Base-by-base conservation (phyloP, 768 basidiomycete species). In the Nidularia pulvinata region DNA sequence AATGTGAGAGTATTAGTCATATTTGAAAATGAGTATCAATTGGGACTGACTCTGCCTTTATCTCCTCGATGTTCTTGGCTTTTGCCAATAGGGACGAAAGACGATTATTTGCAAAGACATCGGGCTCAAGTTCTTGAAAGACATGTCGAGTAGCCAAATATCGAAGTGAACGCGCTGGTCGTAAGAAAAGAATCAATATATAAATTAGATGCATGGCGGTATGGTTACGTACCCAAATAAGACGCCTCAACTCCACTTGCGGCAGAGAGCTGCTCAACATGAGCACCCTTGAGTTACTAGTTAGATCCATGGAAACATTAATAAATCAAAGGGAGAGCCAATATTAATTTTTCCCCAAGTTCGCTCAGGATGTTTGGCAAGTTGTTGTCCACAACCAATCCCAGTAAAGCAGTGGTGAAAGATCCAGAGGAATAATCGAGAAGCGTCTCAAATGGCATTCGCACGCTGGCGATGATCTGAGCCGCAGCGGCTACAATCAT, bases 71-170 rank as follows among this genome's bases (percentile, higher is more conserved):
- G 6, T 55, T 55, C 58, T 65, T 71, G 10, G 52, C 56, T 33
- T 66, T 73, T 45, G 63, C 65, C 1, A 76, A 55, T 4, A 65
- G 13, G 2, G 68, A 65, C 4, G 73, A 73, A 11, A 67, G 55
- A 14, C 68, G 66, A 57, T 74, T 76, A 53, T 72, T 67, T 7
- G 65, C 57, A 48, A 70, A 76, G 3, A 69, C 65, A 52, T 72
- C 58, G 5, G 69, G 68, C 1, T 55, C 53, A 35, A 69, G 55
- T 50, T 76, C 75, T 30, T 32, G 36, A 61, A 75, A 75, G 54
- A 75, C 60, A 54, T 74, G 70, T 36, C 65, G 60, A 0, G 69
- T 68, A 7, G 71, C 65, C 19, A 75, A 68, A 34, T 64, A 57
- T 7, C 74, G 66, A 6, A 76, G 63, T 48, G 69, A 46, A 4